These are phyloP conservation scores for Olyra latifolia DNA, from an alignment of 176 grass and related monocot genomes.

Conservation along the genomic window DNA sequence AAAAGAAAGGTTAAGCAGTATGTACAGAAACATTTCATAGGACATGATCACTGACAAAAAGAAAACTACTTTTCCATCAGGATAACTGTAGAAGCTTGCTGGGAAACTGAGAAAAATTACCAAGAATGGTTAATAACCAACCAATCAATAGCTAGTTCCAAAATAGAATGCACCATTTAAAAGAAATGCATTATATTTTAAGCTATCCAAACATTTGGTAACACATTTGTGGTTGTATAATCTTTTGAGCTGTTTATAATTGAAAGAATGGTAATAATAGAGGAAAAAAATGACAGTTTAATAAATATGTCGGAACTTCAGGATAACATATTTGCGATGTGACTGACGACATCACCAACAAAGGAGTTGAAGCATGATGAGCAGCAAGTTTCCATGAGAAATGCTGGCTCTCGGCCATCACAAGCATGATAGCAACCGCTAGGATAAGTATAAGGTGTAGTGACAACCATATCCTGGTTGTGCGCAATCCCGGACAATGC, in stretches of 20 bases:
- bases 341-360: conserved; percentile 41
- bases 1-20: background rate
- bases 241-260: conserved; percentile 31
- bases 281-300: conserved; percentile 26
- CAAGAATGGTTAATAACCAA: background rate
- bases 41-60: background rate
- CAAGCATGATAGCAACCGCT: conserved; percentile 36
- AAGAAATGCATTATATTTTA: conserved; percentile 4
- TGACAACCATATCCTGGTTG: conserved; percentile 50
- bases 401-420: conserved; percentile 33
- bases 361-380: conserved; percentile 65
- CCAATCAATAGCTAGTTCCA: conserved; percentile 1
- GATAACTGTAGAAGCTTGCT: background rate
- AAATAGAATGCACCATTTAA: background rate
- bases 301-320: conserved; percentile 6
- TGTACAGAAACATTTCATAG: background rate
- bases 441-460: conserved; percentile 29
- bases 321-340: conserved; percentile 26
- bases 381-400: conserved; percentile 50
- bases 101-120: background rate
- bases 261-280: conserved; percentile 25
- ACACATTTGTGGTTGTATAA: conserved; percentile 13
- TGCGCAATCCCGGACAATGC: conserved; percentile 54
- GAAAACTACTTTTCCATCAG: background rate
- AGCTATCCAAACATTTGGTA: conserved; percentile 27